Percentiles rank a stretch among this genome's conserved stretches.
Conservation (phyloP, 1,139 yeast genomes). For the Arxiozyma telluris region DNA sequence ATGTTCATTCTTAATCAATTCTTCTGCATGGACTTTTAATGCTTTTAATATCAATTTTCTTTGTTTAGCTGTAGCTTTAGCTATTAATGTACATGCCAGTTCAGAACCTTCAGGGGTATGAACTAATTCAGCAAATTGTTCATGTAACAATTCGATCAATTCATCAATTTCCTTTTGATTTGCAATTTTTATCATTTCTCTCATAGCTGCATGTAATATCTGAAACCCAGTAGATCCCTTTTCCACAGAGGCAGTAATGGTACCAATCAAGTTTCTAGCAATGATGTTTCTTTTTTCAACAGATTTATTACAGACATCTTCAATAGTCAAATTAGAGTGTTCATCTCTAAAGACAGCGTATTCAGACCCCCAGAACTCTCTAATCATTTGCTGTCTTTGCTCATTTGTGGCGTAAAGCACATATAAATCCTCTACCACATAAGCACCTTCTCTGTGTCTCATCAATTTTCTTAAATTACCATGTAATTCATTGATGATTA, state of each 20-base stretch:
- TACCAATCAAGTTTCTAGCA: constrained; percentile 67
- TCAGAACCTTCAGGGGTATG: constrained; percentile 93
- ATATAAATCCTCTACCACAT: constrained; percentile 88
- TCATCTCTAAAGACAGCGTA: constrained; percentile 82
- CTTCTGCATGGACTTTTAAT: constrained; percentile 63
- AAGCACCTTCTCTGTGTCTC: constrained; percentile 99
- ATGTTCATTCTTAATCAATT: constrained; percentile 71
- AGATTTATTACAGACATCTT: constrained; percentile 57
- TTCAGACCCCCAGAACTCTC: constrained; percentile 97
- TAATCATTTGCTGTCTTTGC: constrained; percentile 82
- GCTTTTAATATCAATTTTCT: constrained; percentile 69
- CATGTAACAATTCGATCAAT: constrained; percentile 72
- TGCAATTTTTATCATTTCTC: constrained; percentile 69
- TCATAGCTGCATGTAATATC: constrained; percentile 93
- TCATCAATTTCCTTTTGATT: constrained; percentile 62
- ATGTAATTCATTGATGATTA: constrained; percentile 75
- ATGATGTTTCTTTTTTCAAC: constrained; percentile 79
- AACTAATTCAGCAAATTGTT: constrained; percentile 88
- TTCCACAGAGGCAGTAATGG: constrained; percentile 83
- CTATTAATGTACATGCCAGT: constrained; percentile 73
- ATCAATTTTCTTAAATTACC: constrained; percentile 85
- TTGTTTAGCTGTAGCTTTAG: constrained; percentile 86
- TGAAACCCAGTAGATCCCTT: constrained; percentile 97
- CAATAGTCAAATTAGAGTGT: constrained; percentile 52
- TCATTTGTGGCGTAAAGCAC: constrained; percentile 76